Evolutionary conservation across 2,329 filamentous ascomycete genomes (phyloP).

Genomic region (Lasiodiplodia theobromae): DNA sequence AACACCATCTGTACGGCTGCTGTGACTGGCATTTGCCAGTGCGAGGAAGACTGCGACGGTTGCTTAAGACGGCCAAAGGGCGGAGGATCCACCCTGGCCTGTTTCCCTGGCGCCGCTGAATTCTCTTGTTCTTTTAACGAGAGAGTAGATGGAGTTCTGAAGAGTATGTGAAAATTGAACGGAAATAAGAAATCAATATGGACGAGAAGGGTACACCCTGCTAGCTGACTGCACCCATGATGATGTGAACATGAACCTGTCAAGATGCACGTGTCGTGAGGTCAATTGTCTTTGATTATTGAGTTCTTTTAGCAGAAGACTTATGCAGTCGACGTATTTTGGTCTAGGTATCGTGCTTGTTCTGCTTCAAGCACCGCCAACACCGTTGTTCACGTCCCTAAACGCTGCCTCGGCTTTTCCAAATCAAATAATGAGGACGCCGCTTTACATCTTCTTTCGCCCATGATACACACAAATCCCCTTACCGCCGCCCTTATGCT

Average conservation of each 20-base stretch:
- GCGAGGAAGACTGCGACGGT: neutral
- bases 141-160: neutral
- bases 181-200: too few species aligned
- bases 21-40: too few species aligned
- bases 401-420: neutral
- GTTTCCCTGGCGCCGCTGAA: too few species aligned
- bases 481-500: constrained; percentile 46
- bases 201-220: neutral
- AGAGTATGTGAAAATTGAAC: too few species aligned
- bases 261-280: neutral
- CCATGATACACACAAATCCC: constrained; percentile 55
- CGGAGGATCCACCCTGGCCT: neutral
- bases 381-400: neutral
- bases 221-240: neutral
- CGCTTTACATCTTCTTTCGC: constrained; percentile 32
- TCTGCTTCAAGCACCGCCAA: too few species aligned
- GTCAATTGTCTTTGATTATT: neutral
- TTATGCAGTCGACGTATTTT: too few species aligned
- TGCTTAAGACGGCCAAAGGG: neutral
- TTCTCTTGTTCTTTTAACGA: neutral
- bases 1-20: too few species aligned
- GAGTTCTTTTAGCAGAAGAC: neutral
- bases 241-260: neutral
- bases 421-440: neutral
- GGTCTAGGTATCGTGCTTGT: too few species aligned